Percentiles rank a stretch among this genome's conserved stretches.
Conservation (phyloP, 164 flowering plant genomes). For the Aristolochia californica region DNA sequence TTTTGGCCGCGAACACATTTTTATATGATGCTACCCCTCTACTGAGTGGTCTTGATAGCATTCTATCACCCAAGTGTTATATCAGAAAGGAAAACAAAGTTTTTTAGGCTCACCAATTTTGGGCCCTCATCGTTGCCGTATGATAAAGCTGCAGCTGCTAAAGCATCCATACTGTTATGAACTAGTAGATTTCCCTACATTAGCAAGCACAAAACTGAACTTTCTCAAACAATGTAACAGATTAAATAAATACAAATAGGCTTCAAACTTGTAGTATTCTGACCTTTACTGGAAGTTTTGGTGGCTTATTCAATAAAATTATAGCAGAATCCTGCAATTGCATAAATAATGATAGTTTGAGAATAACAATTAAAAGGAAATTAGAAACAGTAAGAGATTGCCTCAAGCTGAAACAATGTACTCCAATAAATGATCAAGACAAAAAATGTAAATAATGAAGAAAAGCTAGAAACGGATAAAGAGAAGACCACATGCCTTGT, state of each 20-base stretch:
- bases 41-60: too few relatives aligned
- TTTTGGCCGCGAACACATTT: too few relatives aligned
- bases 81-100: background rate
- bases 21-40: too few relatives aligned
- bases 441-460: too few relatives aligned
- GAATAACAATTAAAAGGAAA: too few relatives aligned
- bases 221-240: background rate
- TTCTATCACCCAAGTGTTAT: background rate
- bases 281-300: constrained; percentile 82
- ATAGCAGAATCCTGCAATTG: constrained; percentile 73
- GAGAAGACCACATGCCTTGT: constrained; percentile 43
- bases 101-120: constrained; percentile 46
- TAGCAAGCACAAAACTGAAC: too few relatives aligned
- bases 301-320: constrained; percentile 83
- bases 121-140: constrained; percentile 82
- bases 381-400: background rate
- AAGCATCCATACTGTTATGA: constrained; percentile 97
- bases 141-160: constrained; percentile 85
- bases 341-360: background rate
- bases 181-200: constrained; percentile 34
- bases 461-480: background rate
- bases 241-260: background rate
- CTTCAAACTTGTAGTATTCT: constrained; percentile 1
- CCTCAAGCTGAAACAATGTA: too few relatives aligned
- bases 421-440: too few relatives aligned